phyloP scores from a whole-genome alignment of 345 rosid genomes.

The Arabidopsis suecica region DNA sequence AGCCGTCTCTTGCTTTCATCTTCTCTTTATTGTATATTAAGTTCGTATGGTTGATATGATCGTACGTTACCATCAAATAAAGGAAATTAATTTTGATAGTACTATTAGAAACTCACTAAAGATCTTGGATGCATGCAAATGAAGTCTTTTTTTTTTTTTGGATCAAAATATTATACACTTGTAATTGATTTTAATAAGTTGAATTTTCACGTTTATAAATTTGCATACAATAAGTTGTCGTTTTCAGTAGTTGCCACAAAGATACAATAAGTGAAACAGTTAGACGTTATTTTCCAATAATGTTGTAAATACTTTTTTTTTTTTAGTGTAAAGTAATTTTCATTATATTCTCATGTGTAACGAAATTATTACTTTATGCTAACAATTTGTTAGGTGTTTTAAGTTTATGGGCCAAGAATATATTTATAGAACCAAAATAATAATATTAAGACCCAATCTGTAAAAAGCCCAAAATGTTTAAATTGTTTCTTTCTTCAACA shows the following conservation, averaged over 20 bases:
- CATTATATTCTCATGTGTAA: background rate
- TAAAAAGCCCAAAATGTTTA: conserved; percentile 14
- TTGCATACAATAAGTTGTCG: too few relatives aligned
- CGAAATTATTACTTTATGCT: background rate
- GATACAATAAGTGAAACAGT: too few relatives aligned
- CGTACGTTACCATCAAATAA: background rate
- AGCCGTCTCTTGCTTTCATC: conserved; percentile 9
- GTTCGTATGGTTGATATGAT: background rate
- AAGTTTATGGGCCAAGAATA: background rate
- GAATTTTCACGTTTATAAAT: too few relatives aligned
- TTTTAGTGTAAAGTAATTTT: background rate
- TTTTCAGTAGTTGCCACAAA: too few relatives aligned
- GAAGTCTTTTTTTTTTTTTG: background rate
- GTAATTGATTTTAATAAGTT: too few relatives aligned
- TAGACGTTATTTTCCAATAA: background rate
- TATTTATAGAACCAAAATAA: background rate
- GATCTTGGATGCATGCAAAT: background rate
- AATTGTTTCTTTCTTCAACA: background rate
- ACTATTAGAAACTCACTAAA: background rate
- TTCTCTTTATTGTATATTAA: background rate
- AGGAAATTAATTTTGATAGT: background rate
- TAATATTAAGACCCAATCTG: background rate
- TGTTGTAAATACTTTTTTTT: too few relatives aligned
- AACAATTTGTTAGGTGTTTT: background rate
- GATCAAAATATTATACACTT: too few relatives aligned